Percentiles rank a stretch among this genome's conserved stretches.
These are phyloP conservation scores for Aspergillus egyptiacus DNA, from an alignment of 495 filamentous ascomycete species.

Conservation along the genomic window DNA sequence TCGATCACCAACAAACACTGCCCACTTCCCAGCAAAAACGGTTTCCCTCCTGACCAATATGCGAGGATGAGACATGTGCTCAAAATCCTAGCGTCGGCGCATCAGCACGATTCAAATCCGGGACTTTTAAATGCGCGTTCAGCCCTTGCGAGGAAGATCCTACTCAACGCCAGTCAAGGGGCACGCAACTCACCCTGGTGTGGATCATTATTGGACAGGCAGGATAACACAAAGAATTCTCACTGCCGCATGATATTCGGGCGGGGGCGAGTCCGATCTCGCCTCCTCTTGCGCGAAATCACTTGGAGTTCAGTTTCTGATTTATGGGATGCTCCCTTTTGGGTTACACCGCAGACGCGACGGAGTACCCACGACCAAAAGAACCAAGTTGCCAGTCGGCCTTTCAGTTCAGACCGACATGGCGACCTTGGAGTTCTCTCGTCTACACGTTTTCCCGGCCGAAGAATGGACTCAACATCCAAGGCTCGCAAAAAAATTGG, in stretches of 20 bases:
- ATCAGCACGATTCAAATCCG: neutral
- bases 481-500: neutral
- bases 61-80: conserved; percentile 4
- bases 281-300: conserved; percentile 4
- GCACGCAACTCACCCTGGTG: too few species aligned
- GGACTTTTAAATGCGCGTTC: neutral
- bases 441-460: neutral
- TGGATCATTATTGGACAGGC: neutral
- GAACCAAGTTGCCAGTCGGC: neutral
- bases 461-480: neutral
- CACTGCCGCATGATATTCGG: conserved; percentile 1
- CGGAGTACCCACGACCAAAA: neutral
- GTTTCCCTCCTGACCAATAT: neutral
- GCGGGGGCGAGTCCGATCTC: too few species aligned
- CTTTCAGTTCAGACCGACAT: neutral
- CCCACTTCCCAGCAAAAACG: neutral
- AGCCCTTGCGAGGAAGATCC: neutral
- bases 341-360: conserved; percentile 8
- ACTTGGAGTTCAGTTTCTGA: neutral
- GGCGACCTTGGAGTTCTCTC: neutral
- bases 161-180: neutral
- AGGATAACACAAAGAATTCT: neutral
- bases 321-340: neutral
- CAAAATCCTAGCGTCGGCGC: neutral
- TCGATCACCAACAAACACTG: neutral